Base-by-base conservation (phyloP, 257 asterid genomes). In the Salvia miltiorrhiza region DNA sequence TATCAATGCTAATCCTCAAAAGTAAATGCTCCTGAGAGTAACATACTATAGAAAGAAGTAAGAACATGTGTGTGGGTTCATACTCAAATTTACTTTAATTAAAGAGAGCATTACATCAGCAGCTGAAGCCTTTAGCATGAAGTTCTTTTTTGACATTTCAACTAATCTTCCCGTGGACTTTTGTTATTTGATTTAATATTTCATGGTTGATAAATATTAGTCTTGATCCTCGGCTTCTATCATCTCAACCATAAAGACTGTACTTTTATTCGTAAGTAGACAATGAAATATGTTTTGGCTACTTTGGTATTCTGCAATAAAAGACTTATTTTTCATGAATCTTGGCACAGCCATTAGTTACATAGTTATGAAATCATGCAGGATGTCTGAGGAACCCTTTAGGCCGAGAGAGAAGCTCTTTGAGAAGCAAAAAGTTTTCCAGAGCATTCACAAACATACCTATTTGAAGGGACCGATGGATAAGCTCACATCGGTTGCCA, bases 381-480 rank as follows among this genome's bases (percentile, higher is more conserved):
- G 95, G 89, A 86, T 86, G 92, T 65, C 85, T 10, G 92, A 90
- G 80, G 7, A 76, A 78, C 97, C 97, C 44, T 90, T 88, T 73
- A 80, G 89, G 78, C 94, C 97, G 14, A 82, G 96, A 44, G 92
- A 86, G 78, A 86, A 82, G 90, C 90, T 90, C 54, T 0, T 69
- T 0, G 96, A 83, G 81, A 82, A 78, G 76, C 97, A 90, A 69
- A 82, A 66, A 77, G 14, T 16, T 58, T 88, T 80, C 63, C 97
- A 90, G 79, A 83, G 67, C 59, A 56, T 90, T 71, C 92, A 86
- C 49, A 90, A 86, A 68, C 85, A 90, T 76, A 90, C 94, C 9
- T 68, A 88, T 82, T 49, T 90, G 72, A 88, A 90, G 75, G 88
- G 87, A 30, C 68, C 89, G 78, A 8, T 32, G 59, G 97, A 88